These are phyloP conservation scores for Halophytophthora batemanensis DNA, from an alignment of 352 stramenopile species.

Conservation along the genomic window DNA sequence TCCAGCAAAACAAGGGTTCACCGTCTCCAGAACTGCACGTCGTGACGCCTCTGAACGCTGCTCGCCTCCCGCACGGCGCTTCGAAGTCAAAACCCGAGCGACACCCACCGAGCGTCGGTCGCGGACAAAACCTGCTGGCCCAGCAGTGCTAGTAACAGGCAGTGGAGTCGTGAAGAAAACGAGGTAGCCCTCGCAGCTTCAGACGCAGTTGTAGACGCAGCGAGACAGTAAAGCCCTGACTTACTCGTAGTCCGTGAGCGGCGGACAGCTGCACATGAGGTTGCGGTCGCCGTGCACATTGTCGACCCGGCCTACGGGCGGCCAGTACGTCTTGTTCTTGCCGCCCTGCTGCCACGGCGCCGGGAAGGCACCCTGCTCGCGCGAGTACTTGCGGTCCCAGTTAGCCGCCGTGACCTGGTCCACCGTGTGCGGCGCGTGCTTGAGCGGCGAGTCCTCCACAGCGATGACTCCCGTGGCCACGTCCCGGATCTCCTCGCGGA, in stretches of 20 bases:
- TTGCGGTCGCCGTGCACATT: constrained; percentile 99
- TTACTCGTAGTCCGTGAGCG: constrained; percentile 93
- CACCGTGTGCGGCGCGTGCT: constrained; percentile 97
- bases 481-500: constrained; percentile 98
- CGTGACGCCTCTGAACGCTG: constrained; percentile 10
- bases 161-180: constrained; percentile 20
- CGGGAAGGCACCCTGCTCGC: constrained; percentile 94
- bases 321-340: constrained; percentile 98
- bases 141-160: constrained; percentile 1
- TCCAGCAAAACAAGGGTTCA: constrained; percentile 15
- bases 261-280: constrained; percentile 97
- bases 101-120: constrained; percentile 16
- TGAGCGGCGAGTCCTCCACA: constrained; percentile 92
- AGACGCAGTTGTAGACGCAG: constrained; percentile 23
- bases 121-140: constrained; percentile 12
- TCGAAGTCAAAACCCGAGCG: constrained; percentile 21
- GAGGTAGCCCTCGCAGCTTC: constrained; percentile 10
- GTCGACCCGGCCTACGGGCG: constrained; percentile 95
- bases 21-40: constrained; percentile 7
- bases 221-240: constrained; percentile 3
- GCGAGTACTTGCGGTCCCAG: constrained; percentile 95
- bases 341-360: constrained; percentile 90
- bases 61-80: constrained; percentile 10
- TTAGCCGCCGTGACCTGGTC: constrained; percentile 89
- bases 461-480: constrained; percentile 91